phyloP scores from a whole-genome alignment of 208 protist species.

The Leishmania guyanensis region DNA sequence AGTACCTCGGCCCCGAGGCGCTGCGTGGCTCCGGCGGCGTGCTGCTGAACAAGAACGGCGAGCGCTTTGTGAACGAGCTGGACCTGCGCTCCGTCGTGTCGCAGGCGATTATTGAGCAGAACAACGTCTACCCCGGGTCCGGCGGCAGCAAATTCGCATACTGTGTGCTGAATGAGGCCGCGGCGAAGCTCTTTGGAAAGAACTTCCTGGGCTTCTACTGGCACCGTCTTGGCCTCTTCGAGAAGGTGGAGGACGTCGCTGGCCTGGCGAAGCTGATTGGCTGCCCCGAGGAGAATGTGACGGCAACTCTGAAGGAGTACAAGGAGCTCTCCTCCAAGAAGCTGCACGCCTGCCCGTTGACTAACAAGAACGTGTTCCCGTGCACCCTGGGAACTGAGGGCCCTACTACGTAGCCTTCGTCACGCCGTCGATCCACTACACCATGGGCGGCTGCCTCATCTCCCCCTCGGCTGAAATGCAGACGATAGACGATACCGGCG shows the following conservation, averaged over 20 bases:
- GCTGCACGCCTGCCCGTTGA: constrained; percentile 45
- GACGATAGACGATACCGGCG: constrained; percentile 30
- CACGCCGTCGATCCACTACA: constrained; percentile 97
- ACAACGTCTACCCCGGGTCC: constrained; percentile 56
- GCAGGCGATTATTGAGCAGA: constrained; percentile 78
- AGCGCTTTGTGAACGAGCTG: constrained; percentile 96
- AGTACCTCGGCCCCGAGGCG: constrained; percentile 94
- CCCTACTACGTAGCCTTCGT: constrained; percentile 87
- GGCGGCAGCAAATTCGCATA: constrained; percentile 58
- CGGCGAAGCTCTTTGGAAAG: constrained; percentile 64
- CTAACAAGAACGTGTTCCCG: constrained; percentile 86
- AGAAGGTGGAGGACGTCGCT: constrained; percentile 34
- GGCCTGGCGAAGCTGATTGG: constrained; percentile 69
- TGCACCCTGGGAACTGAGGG: constrained; percentile 57
- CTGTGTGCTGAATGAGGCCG: constrained; percentile 82
- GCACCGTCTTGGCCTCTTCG: constrained; percentile 71
- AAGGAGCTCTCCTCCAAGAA: constrained; percentile 41
- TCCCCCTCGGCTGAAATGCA: constrained; percentile 85
- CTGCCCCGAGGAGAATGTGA: constrained; percentile 39
- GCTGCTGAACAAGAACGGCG: constrained; percentile 91
- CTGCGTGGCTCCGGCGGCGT: constrained; percentile 95
- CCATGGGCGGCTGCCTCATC: constrained; percentile 96
- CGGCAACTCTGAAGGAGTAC: constrained; percentile 61
- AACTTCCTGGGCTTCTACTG: constrained; percentile 81
- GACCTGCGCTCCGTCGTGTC: constrained; percentile 93